Evolutionary conservation across 1,284 basidiomycete species (phyloP), one percentile per base, ranked within the genome.

Genomic region (Leccinum subspadiceum): DNA sequence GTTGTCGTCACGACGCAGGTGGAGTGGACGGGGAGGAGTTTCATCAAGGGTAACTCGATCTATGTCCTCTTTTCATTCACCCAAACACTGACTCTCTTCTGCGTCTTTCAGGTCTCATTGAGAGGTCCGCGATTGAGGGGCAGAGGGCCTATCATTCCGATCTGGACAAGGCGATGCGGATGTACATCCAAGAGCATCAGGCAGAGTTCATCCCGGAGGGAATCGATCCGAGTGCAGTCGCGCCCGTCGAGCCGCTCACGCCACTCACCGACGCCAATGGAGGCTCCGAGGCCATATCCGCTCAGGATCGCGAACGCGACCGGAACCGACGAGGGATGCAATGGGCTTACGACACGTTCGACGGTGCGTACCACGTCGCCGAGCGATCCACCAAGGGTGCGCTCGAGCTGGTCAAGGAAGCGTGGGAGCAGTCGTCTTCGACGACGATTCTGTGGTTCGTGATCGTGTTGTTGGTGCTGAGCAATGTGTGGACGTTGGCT

Each of bases 1-100:
- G 85, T 99, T 12, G 68, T 93, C 7, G 93, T 99, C 4, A 96
- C 94, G 39, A 95, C 92, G 6, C 85, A 91, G 65, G 94, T 98
- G 2, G 96, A 98, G 64, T 99, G 96, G 96, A 93, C 90, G 0
- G 96, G 96, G 22, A 84, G 95, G 66, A 96, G 93, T 75, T 98
- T 98, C 78, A 93, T 99, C 75, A 96, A 93, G 76, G 90, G 94
- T 93, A 63, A 66, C 22, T 31, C 50, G 4, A 1, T 12, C 10
- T 26, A 33, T 46, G 12, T 53, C 57, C 39, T 6, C 29, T 53
- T 41, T 8, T 54, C 55, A 54, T 54, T 13, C 15, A 56, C 9
- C 24, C 29, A 54, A 6, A 55, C 52, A 10, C 12, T 61, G 33
- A 64, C 0, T 8, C 35, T 17, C 17, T 54, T 26, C 15, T 33